Evolutionary conservation across 768 basidiomycete species (phyloP), one percentile per base, ranked within the genome.

Genomic region (Mycena leptocephala): DNA sequence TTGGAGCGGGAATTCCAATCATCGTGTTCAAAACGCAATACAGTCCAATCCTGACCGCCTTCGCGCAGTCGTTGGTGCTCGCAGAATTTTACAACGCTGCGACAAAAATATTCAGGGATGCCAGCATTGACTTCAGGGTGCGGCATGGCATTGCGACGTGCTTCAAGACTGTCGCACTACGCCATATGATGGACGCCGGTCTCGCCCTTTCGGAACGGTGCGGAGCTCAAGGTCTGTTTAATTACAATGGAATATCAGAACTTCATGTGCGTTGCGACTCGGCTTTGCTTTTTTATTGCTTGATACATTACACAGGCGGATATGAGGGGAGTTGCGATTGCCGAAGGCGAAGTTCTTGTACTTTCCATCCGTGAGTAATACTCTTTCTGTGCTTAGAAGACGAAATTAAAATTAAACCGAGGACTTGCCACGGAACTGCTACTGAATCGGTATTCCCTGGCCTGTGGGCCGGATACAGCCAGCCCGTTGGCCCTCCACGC

Each of bases 11-110:
- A 3, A 74, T 58, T 13, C 81, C 83, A 5, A 85, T 89, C 76
- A 79, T 87, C 9, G 72, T 78, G 0, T 89, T 88, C 84, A 80
- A 83, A 9, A 89, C 89, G 7, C 89, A 89, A 78, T 82, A 88
- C 41, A 77, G 76, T 4, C 88, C 88, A 20, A 82, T 89, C 32
- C 74, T 88, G 10, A 76, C 78, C 7, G 83, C 85, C 5, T 55
- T 86, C 0, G 83, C 88, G 8, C 86, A 86, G 71, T 58, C 82
- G 2, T 84, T 81, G 53, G 87, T 88, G 4, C 46, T 88, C 58
- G 72, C 83, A 33, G 86, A 82, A n/a, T 82, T 86, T n/a, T 69
- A 73, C 32, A 79, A 81, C 39, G 61, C 70, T 30, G 81, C 83
- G 1, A 68, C 81, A 5, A 35, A 41, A 9, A 24, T 76, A 26